A percentile compares a stretch with the other conserved stretches of the same genome.
phyloP scores from a whole-genome alignment of 352 stramenopile species.

The Phytophthora pistaciae region DNA sequence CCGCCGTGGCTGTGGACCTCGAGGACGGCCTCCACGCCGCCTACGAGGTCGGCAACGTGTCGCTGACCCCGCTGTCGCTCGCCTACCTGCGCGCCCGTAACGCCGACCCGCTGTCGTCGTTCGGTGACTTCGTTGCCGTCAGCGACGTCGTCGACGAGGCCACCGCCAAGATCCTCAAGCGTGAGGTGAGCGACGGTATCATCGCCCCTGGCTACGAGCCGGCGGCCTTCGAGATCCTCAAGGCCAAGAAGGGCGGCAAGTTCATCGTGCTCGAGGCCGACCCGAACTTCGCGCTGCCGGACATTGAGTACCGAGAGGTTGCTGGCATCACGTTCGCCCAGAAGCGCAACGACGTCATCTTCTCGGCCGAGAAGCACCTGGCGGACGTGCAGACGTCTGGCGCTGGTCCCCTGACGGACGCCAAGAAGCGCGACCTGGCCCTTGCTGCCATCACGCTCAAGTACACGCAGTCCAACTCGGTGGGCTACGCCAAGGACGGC shows the following conservation, averaged over 20 bases:
- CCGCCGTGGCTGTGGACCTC: slow-evolving; percentile 97
- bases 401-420: slow-evolving; percentile 86
- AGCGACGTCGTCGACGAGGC: slow-evolving; percentile 98
- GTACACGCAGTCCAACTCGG: slow-evolving; percentile 99
- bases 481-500: slow-evolving; percentile 99
- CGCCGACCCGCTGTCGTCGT: slow-evolving; percentile 99
- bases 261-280: slow-evolving; percentile 99
- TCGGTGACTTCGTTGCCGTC: slow-evolving; percentile 99
- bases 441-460: slow-evolving; percentile 99
- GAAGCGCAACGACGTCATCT: slow-evolving; percentile 98
- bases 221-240: slow-evolving; percentile 98
- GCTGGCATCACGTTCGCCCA: slow-evolving; percentile 99
- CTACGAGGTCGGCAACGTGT: slow-evolving; percentile 95
- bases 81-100: slow-evolving; percentile 99
- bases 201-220: slow-evolving; percentile 99
- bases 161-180: slow-evolving; percentile 98
- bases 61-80: slow-evolving; percentile 95
- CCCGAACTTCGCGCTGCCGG: slow-evolving; percentile 91
- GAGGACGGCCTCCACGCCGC: slow-evolving; percentile 92
- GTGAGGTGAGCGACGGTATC: slow-evolving; percentile 99
- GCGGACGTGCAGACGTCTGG: slow-evolving; percentile 93
- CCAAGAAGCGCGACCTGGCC: slow-evolving; percentile 97
- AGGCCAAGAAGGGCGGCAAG: slow-evolving; percentile 98
- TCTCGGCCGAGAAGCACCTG: slow-evolving; percentile 94
- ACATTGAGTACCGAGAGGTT: slow-evolving; percentile 98